Evolutionary conservation across 306 rosid species (phyloP).

Genomic region (Malus sieversii): DNA sequence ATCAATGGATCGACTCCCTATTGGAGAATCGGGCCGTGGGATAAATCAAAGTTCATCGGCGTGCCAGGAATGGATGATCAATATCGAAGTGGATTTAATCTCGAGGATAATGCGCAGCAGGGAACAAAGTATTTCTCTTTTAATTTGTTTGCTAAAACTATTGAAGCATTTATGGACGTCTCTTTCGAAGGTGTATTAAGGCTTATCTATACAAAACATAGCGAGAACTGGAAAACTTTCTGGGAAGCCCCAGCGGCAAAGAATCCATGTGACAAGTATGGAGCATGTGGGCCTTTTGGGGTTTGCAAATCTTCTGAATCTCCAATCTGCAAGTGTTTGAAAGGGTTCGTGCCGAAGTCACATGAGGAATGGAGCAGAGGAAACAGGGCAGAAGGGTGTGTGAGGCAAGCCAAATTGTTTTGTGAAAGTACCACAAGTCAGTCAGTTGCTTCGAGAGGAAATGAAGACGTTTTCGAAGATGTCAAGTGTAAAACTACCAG

Average conservation of each 20-base stretch:
- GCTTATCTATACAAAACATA: neutral
- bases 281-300: conserved; percentile 14
- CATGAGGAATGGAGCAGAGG: conserved; percentile 5
- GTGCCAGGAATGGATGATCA: conserved; percentile 19
- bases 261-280: conserved; percentile 12
- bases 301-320: conserved; percentile 1
- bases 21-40: conserved; percentile 63
- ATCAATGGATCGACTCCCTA: conserved; percentile 13
- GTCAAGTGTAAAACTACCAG: neutral
- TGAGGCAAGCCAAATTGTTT: neutral
- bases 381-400: conserved; percentile 17
- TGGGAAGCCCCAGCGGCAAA: neutral
- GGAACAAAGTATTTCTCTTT: conserved; percentile 31
- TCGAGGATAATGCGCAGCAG: conserved; percentile 10
- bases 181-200: conserved; percentile 20
- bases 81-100: conserved; percentile 20
- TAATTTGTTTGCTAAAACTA: neutral
- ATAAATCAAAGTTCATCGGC: conserved; percentile 34
- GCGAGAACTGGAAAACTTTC: neutral
- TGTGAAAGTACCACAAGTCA: conserved; percentile 1
- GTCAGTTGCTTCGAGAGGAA: neutral
- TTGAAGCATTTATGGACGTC: conserved; percentile 4
- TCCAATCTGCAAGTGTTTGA: conserved; percentile 16
- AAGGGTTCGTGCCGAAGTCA: conserved; percentile 12
- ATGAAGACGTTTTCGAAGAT: conserved; percentile 1